Evolutionary conservation across 805 yeast genomes (phyloP), one percentile per base, ranked within the genome.

Genomic region (Wickerhamiella sorbophila): DNA sequence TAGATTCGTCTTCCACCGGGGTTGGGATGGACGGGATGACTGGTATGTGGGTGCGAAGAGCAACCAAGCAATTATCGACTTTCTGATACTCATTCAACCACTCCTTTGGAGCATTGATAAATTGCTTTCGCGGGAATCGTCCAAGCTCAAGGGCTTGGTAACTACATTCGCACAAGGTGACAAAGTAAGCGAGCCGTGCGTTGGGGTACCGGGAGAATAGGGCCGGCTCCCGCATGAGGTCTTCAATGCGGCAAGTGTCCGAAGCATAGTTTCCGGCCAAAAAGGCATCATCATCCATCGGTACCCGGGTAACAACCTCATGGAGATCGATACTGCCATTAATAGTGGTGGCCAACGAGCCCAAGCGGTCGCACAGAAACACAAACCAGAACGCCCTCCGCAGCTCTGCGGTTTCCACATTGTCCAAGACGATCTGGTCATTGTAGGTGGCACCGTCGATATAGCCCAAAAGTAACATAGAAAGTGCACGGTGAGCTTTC

Each of bases 371-470:
- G 34, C 46, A 40, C 27, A 47, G 17, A 37, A 51, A 36, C 15
- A 47, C 47, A 33, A 42, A 41, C 61, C 60, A 58, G 33, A 57
- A 53, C 33, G 60, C 52, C 10, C 60, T 48, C 4, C 61, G 51
- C 9, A 49, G 47, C 47, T 57, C 61, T 24, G 57, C 58, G 8
- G 32, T 34, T 20, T 50, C 52, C 33, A 21, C 35, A 8, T 35
- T 18, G 33, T 41, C 44, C 27, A 21, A 15, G 17, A 33, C 29
- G 14, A 40, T 31, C 14, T 27, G 34, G 15, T 33, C 39, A 10
- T 34, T 9, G 33, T 42, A 37, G 32, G 33, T 24, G 3, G 24
- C 40, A 15, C 40, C 44, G 22, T 57, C 61, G 8, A 56, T 21
- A 22, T 36, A 21, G 31, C 49, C 51, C 31, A 55, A 48, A 22